Evolutionary conservation across 805 yeast species (phyloP), one percentile per base, ranked within the genome.

Genomic region (Komagataella pastoris): DNA sequence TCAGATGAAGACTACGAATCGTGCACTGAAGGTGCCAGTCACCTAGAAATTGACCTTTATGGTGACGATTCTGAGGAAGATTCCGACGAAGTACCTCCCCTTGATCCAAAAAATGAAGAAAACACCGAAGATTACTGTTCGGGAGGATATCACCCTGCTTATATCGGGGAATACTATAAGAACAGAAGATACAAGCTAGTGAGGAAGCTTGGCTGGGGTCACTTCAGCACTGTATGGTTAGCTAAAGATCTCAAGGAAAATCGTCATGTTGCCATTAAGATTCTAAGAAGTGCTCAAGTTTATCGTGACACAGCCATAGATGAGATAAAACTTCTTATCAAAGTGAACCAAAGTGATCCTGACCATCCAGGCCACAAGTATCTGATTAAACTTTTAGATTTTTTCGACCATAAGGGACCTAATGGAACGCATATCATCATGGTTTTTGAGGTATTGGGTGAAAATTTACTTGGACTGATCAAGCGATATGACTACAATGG

Each of bases 161-260:
- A 68, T 56, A 80, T 88, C 49, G 98, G 98, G 5, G 99, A 95
- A 64, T 67, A 68, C 19, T 91, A 84, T 66, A 85, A 88, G 59
- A 73, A 85, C 52, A 60, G 58, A 7, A 78, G 86, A 54, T 93
- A 93, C 64, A 74, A 82, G 1, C 67, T 93, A 49, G 90, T 87
- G 30, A 78, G 98, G 54, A 93, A 93, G 63, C 72, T 93, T 3
- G 99, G 99, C 0, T 93, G 99, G 99, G 99, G 99, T 43, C 97
- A 93, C 67, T 93, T 93, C 63, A 84, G 95, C 24, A 93, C 96
- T 1, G 97, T 88, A 19, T 90, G 97, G 97, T 71, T 87, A 24
- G 98, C 97, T 3, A 75, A 69, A 54, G 73, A 71, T 50, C 83
- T 79, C 53, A 73, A 71, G 55, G 70, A 73, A 52, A 73, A 77